Base-by-base conservation (phyloP, 2,329 filamentous ascomycete genomes). In the Aspergillus awamori region DNA sequence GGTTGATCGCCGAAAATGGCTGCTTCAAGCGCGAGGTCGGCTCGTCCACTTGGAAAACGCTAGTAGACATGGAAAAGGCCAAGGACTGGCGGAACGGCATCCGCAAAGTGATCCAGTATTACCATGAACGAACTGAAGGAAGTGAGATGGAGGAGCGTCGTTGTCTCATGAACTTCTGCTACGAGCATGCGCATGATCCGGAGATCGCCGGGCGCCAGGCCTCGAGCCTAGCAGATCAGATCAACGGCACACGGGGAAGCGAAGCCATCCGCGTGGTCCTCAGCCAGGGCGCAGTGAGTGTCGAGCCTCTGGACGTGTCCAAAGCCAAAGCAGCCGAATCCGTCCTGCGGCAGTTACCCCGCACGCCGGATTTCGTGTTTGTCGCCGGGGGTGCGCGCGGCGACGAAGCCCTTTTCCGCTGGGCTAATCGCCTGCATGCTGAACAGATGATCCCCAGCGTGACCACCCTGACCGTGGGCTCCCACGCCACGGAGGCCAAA, bases 1-100 rank as follows among this genome's bases (percentile, higher is more conserved):
- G 94, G 3, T 82, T 97, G 8, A 95, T 97, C 66, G 93, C 93
- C 0, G 94, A 97, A 77, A 97, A 96, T 65, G 94, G 94, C 3
- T 96, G 91, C 74, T 97, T 95, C 79, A 80, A 96, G 57, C 90
- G 89, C 68, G 84, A 90, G 62, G 86, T 84, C 53, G 85, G 86
- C 24, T 82, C 81, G 11, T 81, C 83, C 22, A 81, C 84, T 26
- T 98, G 94, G 94, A 85, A 84, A 4, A 86, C 89, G 60, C 89
- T 96, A 76, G 86, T 90, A 2, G 88, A 96, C 71, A 81, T 86
- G 0, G 83, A 86, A 6, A 85, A 88, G 67, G 89, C 92, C 63
- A 81, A 82, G 28, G 82, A 84, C 17, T 97, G 93, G 93, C 95
- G 95, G 74, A 83, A 88, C 49, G 90, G 91, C 0, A 91, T 97